Evolutionary conservation across 352 stramenopile species (phyloP), one percentile per base, ranked within the genome.

Genomic region (Phytophthora lateralis): DNA sequence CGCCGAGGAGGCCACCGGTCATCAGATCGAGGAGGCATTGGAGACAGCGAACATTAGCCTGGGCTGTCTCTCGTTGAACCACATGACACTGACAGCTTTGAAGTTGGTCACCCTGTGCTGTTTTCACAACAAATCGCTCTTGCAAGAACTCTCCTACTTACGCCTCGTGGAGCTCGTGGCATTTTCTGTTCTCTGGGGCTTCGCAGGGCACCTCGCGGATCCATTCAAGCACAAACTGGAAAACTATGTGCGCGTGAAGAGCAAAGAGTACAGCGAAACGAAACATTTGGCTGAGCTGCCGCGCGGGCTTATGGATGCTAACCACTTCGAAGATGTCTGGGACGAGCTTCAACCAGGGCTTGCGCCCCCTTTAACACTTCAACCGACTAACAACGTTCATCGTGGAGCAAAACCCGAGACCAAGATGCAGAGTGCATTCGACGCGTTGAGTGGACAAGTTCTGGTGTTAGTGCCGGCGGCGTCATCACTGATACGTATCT

Each of bases 171-270:
- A 74, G 8, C 35, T 88, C 2, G 63, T 78, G 10, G 68, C 62
- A 0, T 89, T 88, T 43, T 60, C 73, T n/a, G 60, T 86, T 2
- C 49, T 84, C 0, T 90, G 77, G 78, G 78, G 76, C 0, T 76
- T 85, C 42, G 27, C 53, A 4, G 76, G 78, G 0, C 81, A 89
- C n/a, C 32, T 88, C 0, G 26, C 27, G 6, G 77, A 86, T 20
- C 14, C 63, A 0, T 51, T 65, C 9, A 73, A 74, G 11, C 60
- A 73, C 20, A 88, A 88, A 21, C 42, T 90, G 11, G 81, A 90
- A 27, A 71, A 69, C 21, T 74, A 71, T 34, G 24, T 89, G 7
- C 73, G 73, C 20, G 41, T 57, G 1, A 66, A 85, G 12, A 52
- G 71, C 14, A 85, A 89, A 39, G 63, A 69, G 7, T 55, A 66